A percentile compares a stretch with the other conserved stretches of the same genome.
Evolutionary conservation across 2,329 filamentous ascomycete species (phyloP).

Genomic region (Ascochyta rabiei): DNA sequence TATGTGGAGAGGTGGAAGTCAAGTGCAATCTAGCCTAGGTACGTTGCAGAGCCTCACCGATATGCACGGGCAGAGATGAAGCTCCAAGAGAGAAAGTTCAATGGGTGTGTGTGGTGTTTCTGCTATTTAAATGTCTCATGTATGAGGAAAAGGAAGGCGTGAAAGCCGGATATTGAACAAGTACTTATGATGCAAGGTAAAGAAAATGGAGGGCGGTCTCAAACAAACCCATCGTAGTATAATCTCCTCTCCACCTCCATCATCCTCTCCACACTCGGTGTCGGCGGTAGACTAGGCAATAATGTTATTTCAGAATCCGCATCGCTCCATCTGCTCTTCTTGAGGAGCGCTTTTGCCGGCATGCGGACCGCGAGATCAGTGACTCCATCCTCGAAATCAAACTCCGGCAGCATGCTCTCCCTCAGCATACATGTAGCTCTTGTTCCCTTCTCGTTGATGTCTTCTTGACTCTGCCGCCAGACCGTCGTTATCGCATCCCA

Average conservation of each 20-base stretch:
- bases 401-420: background rate
- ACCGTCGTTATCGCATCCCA: conserved; percentile 51
- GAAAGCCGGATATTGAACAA: background rate
- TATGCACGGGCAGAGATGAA: too few species aligned
- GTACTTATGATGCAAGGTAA: too few species aligned
- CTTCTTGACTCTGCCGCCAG: conserved; percentile 19
- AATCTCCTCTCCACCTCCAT: conserved; percentile 7
- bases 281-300: background rate
- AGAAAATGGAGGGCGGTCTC: background rate
- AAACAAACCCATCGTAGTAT: background rate
- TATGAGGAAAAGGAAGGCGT: background rate
- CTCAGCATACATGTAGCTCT: background rate
- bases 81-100: too few species aligned
- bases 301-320: conserved; percentile 2
- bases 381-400: conserved; percentile 7
- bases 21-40: too few species aligned
- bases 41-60: too few species aligned
- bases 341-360: conserved; percentile 1
- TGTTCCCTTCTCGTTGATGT: background rate
- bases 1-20: too few species aligned
- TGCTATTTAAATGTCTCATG: background rate
- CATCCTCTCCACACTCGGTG: conserved; percentile 2
- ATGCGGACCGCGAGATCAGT: background rate
- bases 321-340: conserved; percentile 8
- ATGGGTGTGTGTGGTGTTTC: too few species aligned